A percentile compares a stretch with the other conserved stretches of the same genome.
phyloP scores from a whole-genome alignment of 768 basidiomycete species.

The Amanita pallidorosea region DNA sequence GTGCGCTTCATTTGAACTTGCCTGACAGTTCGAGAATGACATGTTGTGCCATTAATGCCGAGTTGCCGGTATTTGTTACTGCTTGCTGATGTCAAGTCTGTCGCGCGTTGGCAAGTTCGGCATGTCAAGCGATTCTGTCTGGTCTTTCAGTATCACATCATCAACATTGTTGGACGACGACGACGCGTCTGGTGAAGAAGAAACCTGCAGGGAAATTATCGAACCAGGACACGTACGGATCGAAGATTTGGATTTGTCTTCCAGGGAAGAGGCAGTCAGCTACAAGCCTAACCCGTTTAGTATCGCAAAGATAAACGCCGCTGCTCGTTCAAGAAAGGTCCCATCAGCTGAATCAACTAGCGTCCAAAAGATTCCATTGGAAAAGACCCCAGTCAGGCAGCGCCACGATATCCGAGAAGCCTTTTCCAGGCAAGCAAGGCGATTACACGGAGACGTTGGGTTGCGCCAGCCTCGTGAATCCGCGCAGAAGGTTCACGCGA shows the following conservation, averaged over 20 bases:
- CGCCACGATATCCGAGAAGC: background rate
- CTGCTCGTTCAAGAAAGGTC: constrained; percentile 24
- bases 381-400: background rate
- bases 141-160: constrained; percentile 3
- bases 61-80: no score
- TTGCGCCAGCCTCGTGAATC: background rate
- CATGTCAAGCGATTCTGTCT: constrained; percentile 1
- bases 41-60: no score
- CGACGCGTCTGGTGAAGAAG: background rate
- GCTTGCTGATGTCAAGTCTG: no score
- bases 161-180: background rate
- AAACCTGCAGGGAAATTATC: constrained; percentile 2
- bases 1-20: no score
- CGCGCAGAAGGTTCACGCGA: background rate
- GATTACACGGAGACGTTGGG: background rate
- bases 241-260: constrained; percentile 48
- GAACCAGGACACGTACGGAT: constrained; percentile 18
- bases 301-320: constrained; percentile 73
- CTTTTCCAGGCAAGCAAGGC: background rate
- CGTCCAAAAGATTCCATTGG: background rate
- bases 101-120: no score
- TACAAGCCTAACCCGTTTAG: constrained; percentile 75
- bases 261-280: constrained; percentile 46
- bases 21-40: no score
- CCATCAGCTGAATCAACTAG: background rate